Evolutionary conservation across 345 rosid species (phyloP), one percentile per base, ranked within the genome.

Genomic region (Lumnitzera racemosa): DNA sequence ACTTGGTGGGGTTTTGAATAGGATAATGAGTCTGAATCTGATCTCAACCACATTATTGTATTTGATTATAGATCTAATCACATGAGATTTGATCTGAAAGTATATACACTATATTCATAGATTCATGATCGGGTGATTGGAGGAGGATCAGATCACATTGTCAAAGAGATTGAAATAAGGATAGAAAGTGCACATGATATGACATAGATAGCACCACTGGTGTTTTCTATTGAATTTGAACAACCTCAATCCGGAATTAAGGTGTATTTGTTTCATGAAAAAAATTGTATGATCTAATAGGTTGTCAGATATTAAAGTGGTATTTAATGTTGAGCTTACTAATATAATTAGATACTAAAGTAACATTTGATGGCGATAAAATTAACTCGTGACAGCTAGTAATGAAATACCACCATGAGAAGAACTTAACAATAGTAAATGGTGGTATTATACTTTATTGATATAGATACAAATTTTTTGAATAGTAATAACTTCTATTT

Each of bases 51-150:
- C 52, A 27, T 48, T 59, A 47, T 24, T 12, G 49, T 47, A 58
- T 49, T 29, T 47, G 43, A 46, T 46, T 20, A 15, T 46, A 41
- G 56, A 65, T 56, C 68, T 48, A 65, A 65, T 65, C 62, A 57
- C 62, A 56, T 64, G 61, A 31, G 53, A 65, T 58, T 52, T 27
- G 57, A 51, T 58, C 25, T 51, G 49, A 29, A 58, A 23, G 15
- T 24, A 23, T 47, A 17, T 11, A 53, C 12, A 27, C 36, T 46
- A 53, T 12, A 3, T 41, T 46, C 25, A 55, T n/a, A 46, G 50
- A 46, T 46, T 5, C 11, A 13, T 31, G 47, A 27, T 14, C 0
- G 12, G 31, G 11, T 55, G 67, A 63, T 55, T 53, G 51, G 66
- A 23, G 46, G 56, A 43, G 62, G 57, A 64, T 20, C 49, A 47